Evolutionary conservation across 306 rosid species (phyloP), one percentile per base, ranked within the genome.

Genomic region (Ammopiptanthus mongolicus): DNA sequence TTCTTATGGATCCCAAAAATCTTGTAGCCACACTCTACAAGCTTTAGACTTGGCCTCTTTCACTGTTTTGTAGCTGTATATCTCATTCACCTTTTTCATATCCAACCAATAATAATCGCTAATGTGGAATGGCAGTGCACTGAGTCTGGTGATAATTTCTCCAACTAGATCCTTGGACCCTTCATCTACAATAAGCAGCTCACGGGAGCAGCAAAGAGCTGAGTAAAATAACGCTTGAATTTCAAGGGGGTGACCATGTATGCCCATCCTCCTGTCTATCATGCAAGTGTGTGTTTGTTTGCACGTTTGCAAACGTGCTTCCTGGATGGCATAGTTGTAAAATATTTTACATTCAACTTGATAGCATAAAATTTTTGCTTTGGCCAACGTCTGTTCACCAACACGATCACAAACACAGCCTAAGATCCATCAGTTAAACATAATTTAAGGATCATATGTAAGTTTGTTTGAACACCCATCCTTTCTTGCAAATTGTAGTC

Each of bases 201-300:
- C 99, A 3, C 92, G 90, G 19, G 97, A 86, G 42, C 96, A 88
- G 8, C 99, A 89, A 34, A 95, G 88, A 78, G 98, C 97, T 3
- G 99, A 90, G 87, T 92, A 92, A 86, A 92, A 96, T 69, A 96
- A 86, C 18, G 99, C 98, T 77, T 95, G 99, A 83, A 95, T 95
- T 82, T 95, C 98, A 73, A 95, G 97, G 71, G 98, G 99, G 75
- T 96, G 99, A 15, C 99, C 99, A 75, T 92, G 98, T 80, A 90
- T 96, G 33, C 99, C 99, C 99, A 96, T 96, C 50, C 98, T 87
- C 29, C 97, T 92, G 80, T 96, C 99, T 73, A 96, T 92, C 99
- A 96, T 96, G 84, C 99, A 95, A 67, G 99, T n/a, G n/a, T n/a
- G n/a, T n/a, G n/a, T n/a, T n/a, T n/a, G n/a, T n/a, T n/a, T n/a